Conservation (phyloP, 331 rosid genomes). For the Pyrus hybrid region DNA sequence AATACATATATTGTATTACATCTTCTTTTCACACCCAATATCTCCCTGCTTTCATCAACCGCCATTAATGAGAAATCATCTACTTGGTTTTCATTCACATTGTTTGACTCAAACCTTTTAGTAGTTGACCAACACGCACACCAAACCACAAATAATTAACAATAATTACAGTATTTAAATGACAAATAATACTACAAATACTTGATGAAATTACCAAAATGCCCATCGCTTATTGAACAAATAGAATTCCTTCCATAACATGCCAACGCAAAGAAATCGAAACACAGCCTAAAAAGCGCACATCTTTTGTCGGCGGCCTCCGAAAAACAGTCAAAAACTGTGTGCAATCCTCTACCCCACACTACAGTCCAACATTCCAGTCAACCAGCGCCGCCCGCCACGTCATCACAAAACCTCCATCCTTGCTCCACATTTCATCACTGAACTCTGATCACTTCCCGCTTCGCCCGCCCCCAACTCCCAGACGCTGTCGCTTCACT, state of each 20-base stretch:
- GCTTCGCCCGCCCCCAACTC: not conserved
- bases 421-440: no score
- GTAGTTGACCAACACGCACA: not conserved
- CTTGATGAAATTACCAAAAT: not conserved
- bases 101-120: not conserved
- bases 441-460: not conserved
- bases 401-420: not conserved
- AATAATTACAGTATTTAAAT: not conserved
- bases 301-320: not conserved
- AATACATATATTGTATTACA: no score
- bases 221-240: not conserved
- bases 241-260: no score
- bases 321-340: not conserved
- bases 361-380: not conserved
- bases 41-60: no score
- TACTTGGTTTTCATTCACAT: not conserved
- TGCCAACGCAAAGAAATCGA: not conserved
- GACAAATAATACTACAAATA: not conserved
- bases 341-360: not conserved
- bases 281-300: no score
- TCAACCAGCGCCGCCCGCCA: constrained; percentile 8
- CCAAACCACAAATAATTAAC: not conserved
- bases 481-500: not conserved
- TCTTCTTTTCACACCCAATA: no score
- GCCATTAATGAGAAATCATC: no score